Evolutionary conservation across 2,329 filamentous ascomycete genomes (phyloP).

Genomic region (Colletotrichum sp.): DNA sequence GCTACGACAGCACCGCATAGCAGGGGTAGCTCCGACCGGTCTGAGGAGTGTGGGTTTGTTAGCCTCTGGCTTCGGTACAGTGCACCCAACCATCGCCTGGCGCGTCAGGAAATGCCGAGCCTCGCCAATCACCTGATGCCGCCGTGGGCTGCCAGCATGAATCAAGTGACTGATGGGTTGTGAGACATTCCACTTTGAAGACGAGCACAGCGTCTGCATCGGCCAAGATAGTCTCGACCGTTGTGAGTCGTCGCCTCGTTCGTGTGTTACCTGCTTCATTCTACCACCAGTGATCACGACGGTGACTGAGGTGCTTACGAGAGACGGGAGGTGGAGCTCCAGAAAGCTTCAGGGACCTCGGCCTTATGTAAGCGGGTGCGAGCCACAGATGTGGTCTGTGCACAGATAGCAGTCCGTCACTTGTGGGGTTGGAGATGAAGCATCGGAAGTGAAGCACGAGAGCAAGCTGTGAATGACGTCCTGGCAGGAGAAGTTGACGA

Average conservation of each 20-base stretch:
- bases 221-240: not conserved
- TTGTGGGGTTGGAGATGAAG: not conserved
- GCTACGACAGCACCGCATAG: not conserved
- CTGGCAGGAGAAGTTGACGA: not conserved
- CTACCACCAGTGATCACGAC: not conserved
- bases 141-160: constrained; percentile 12
- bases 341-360: not conserved
- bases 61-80: not conserved
- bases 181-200: constrained; percentile 20
- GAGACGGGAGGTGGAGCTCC: not conserved
- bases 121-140: constrained; percentile 23
- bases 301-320: not conserved
- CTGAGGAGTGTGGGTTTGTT: not conserved
- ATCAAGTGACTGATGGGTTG: constrained; percentile 23
- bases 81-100: not conserved
- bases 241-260: not conserved
- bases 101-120: constrained; percentile 16
- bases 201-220: constrained; percentile 1
- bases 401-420: not conserved
- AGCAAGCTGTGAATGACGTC: not conserved
- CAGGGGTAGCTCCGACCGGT: constrained; percentile 7
- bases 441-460: not conserved
- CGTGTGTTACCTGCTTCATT: not conserved
- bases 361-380: not conserved
- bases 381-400: constrained; percentile 2